phyloP scores from a whole-genome alignment of 805 yeast genomes.

The Hemisphaericaspora nanyangensis region DNA sequence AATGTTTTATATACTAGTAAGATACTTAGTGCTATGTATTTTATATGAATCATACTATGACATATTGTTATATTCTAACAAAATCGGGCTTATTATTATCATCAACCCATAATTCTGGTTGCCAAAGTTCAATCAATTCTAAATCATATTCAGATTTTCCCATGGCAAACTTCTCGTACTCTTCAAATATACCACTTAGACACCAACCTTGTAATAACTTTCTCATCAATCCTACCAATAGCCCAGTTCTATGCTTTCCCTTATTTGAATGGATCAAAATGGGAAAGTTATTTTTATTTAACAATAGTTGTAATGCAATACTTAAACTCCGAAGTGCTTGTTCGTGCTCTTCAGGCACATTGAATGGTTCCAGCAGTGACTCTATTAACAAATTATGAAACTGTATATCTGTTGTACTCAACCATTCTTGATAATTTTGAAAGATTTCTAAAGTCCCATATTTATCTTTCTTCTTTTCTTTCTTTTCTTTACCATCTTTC shows the following conservation, averaged over 20 bases:
- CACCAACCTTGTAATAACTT: conserved; percentile 91
- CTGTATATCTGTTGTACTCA: conserved; percentile 46
- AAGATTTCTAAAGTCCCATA: conserved; percentile 51
- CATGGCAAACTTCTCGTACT: conserved; percentile 86
- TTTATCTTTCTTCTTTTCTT: conserved; percentile 16
- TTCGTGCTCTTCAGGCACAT: conserved; percentile 45
- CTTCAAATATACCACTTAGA: conserved; percentile 87
- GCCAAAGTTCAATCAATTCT: conserved; percentile 83
- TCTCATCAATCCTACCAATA: conserved; percentile 86
- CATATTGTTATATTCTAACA: conserved; percentile 37
- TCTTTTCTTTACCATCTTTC: conserved; percentile 10
- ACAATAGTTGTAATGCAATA: conserved; percentile 51
- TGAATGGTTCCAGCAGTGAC: conserved; percentile 74
- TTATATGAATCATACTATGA: background rate
- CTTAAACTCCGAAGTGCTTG: conserved; percentile 46
- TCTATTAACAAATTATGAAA: conserved; percentile 63
- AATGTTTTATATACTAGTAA: background rate
- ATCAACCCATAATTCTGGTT: conserved; percentile 53
- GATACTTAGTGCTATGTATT: no score
- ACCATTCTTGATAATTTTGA: conserved; percentile 67
- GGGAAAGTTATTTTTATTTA: conserved; percentile 74
- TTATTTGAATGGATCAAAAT: conserved; percentile 88
- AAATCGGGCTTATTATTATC: conserved; percentile 57
- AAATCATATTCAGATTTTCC: conserved; percentile 92
- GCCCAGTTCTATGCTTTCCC: conserved; percentile 96